These are phyloP conservation scores for Pestalotiopsis sp. DNA, from an alignment of 2,329 filamentous ascomycete genomes.

Conservation along the genomic window DNA sequence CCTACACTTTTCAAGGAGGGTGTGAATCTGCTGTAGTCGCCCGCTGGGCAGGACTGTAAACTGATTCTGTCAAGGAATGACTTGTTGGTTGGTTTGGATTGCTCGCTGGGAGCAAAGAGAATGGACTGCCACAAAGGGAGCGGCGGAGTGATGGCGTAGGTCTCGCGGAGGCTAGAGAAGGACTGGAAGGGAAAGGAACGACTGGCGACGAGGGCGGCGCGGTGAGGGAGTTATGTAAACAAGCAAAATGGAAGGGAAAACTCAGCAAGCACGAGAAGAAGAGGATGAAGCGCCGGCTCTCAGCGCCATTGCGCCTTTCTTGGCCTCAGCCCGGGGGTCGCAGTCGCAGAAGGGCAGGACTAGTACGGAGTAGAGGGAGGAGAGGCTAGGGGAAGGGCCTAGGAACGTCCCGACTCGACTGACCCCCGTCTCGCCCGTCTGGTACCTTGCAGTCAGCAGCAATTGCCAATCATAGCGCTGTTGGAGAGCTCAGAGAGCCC, in stretches of 20 bases:
- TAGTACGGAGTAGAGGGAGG: background rate
- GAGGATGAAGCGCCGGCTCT: background rate
- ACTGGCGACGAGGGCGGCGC: background rate
- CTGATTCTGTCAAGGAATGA: constrained; percentile 5
- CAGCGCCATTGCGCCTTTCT: constrained; percentile 5
- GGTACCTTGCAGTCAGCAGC: constrained; percentile 1
- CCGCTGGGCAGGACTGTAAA: constrained; percentile 1
- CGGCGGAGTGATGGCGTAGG: constrained; percentile 1
- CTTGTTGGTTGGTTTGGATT: background rate
- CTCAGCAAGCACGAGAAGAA: background rate
- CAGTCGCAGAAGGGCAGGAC: background rate
- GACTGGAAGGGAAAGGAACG: background rate
- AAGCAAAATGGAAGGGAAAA: background rate
- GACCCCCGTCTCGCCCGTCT: background rate
- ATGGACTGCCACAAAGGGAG: constrained; percentile 3
- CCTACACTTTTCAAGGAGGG: background rate
- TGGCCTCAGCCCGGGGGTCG: background rate
- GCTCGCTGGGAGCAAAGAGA: constrained; percentile 6
- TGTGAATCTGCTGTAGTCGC: constrained; percentile 4
- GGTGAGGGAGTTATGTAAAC: background rate
- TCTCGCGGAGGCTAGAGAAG: background rate
- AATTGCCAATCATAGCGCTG: background rate
- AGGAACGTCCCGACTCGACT: background rate
- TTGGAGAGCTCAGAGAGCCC: background rate
- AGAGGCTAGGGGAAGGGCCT: background rate